Conservation (phyloP, 2,329 filamentous ascomycete species). For the Pseudopyricularia cyperi region DNA sequence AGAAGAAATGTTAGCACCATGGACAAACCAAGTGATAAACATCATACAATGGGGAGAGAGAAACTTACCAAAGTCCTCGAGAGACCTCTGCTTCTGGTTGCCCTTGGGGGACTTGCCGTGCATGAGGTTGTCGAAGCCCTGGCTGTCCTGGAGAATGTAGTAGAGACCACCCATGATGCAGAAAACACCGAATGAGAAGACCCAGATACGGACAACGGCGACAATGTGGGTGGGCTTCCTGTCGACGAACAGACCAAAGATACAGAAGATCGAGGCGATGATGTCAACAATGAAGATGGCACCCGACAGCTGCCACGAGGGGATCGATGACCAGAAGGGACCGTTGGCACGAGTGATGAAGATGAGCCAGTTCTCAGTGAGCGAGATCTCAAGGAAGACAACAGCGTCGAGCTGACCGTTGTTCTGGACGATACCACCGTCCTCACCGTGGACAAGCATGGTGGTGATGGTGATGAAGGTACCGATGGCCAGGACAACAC, state of each 20-base stretch:
- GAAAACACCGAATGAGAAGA: constrained; percentile 85
- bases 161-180: constrained; percentile 58
- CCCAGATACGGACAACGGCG: constrained; percentile 77
- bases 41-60: constrained; percentile 1
- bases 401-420: constrained; percentile 65
- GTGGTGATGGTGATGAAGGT: constrained; percentile 54
- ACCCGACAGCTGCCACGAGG: constrained; percentile 59
- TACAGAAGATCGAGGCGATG: constrained; percentile 58
- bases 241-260: constrained; percentile 62
- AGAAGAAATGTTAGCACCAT: constrained; percentile 29
- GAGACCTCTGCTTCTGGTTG: constrained; percentile 68
- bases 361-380: constrained; percentile 69
- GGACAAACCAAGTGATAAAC: not conserved
- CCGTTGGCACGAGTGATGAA: constrained; percentile 62
- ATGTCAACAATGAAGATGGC: constrained; percentile 62
- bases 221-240: constrained; percentile 49
- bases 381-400: constrained; percentile 58
- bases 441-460: constrained; percentile 57
- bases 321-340: constrained; percentile 67
- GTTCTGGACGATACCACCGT: constrained; percentile 63
- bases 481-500: constrained; percentile 64
- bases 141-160: constrained; percentile 70
- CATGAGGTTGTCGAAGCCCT: constrained; percentile 84
- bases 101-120: constrained; percentile 77
- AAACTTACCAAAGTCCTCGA: constrained; percentile 78